phyloP scores from a whole-genome alignment of 2,329 filamentous ascomycete species.

The Trichoderma koningii region DNA sequence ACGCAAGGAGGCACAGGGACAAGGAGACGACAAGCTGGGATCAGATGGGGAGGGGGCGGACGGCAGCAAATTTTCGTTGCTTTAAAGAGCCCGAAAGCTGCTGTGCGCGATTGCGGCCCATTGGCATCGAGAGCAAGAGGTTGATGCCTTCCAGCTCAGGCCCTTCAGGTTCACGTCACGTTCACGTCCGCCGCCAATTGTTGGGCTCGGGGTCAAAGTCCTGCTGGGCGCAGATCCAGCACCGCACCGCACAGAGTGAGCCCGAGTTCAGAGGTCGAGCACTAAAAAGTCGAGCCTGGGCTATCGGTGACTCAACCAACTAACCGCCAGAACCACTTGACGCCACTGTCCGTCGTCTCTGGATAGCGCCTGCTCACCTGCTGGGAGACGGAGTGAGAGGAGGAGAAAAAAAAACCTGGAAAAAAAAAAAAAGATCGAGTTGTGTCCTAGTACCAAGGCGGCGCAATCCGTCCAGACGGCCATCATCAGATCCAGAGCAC shows the following conservation, averaged over 20 bases:
- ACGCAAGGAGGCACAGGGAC: constrained; percentile 21
- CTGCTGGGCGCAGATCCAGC: too few relatives aligned
- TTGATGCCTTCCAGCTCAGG: too few relatives aligned
- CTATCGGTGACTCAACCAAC: constrained; percentile 9
- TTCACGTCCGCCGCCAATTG: too few relatives aligned
- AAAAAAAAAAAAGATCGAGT: constrained; percentile 20
- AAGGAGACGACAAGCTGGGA: neutral
- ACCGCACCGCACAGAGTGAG: too few relatives aligned
- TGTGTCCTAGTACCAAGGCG: constrained; percentile 10
- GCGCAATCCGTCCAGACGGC: constrained; percentile 25
- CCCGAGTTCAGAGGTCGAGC: too few relatives aligned
- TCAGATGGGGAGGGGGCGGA: neutral
- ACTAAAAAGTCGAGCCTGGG: too few relatives aligned
- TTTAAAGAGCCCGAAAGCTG: constrained; percentile 6
- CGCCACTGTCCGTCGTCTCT: constrained; percentile 13
- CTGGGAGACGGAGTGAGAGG: too few relatives aligned
- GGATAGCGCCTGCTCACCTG: constrained; percentile 16
- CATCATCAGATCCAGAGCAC: constrained; percentile 2
- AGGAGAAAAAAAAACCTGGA: neutral
- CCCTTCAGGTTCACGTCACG: too few relatives aligned
- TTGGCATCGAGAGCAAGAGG: too few relatives aligned
- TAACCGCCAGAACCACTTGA: constrained; percentile 1
- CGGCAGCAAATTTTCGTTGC: neutral
- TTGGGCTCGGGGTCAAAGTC: too few relatives aligned
- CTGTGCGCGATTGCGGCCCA: too few relatives aligned